Evolutionary conservation across 345 rosid species (phyloP).

Genomic region (Raphanus sativus): DNA sequence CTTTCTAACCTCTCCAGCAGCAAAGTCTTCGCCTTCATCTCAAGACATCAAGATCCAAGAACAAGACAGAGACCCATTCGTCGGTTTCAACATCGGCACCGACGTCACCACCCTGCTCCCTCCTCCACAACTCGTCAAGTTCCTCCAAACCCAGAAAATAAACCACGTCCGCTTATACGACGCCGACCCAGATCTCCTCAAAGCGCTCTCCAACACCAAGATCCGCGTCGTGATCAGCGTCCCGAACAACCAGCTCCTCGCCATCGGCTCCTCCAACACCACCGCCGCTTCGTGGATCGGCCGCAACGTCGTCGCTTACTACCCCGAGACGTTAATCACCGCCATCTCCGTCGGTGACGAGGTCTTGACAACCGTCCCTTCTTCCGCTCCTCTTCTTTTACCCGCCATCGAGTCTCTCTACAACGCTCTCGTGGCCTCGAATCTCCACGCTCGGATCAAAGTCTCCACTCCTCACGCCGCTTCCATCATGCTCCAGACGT

Average conservation of each 20-base stretch:
- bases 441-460: conserved; percentile 79
- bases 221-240: conserved; percentile 88
- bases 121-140: conserved; percentile 54
- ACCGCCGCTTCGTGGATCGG: conserved; percentile 90
- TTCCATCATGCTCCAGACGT: conserved; percentile 68
- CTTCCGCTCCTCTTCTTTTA: conserved; percentile 73
- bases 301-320: conserved; percentile 73
- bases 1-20: conserved; percentile 20
- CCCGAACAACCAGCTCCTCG: conserved; percentile 93
- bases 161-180: conserved; percentile 78
- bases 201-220: conserved; percentile 82
- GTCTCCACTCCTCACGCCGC: conserved; percentile 91
- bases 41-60: conserved; percentile 31
- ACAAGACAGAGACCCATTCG: conserved; percentile 65
- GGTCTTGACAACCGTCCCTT: conserved; percentile 81
- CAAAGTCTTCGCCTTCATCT: conserved; percentile 31
- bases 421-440: conserved; percentile 83
- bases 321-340: conserved; percentile 75
- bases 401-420: conserved; percentile 91
- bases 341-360: conserved; percentile 88
- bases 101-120: conserved; percentile 63
- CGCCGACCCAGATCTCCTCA: conserved; percentile 74
- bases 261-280: conserved; percentile 82
- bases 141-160: conserved; percentile 70
- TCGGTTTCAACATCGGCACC: conserved; percentile 82